Evolutionary conservation across 495 filamentous ascomycete genomes (phyloP).

Genomic region (Tricharina praecox): DNA sequence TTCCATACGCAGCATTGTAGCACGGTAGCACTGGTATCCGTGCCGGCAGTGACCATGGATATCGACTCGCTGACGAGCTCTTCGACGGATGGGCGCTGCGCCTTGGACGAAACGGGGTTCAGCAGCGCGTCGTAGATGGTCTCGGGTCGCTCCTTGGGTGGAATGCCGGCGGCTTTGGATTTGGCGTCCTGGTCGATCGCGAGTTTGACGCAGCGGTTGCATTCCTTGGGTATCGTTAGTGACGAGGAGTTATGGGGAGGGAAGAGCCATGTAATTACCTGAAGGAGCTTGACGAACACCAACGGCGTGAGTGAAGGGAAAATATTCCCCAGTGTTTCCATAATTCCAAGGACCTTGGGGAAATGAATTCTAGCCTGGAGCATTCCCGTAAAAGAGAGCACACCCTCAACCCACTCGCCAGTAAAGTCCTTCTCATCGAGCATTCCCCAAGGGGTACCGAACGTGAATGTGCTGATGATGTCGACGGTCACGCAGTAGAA

Average conservation of each 20-base stretch:
- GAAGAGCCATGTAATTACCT: background rate
- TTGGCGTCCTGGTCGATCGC: background rate
- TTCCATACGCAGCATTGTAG: conserved; percentile 3
- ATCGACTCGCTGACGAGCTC: conserved; percentile 12
- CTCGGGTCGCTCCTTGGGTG: background rate
- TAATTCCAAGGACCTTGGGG: background rate
- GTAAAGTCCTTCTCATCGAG: conserved; percentile 7
- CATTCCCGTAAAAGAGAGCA: background rate
- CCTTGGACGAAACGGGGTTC: background rate
- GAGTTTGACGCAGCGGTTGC: background rate
- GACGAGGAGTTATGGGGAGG: background rate
- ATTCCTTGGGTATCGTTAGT: background rate
- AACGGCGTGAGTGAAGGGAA: background rate
- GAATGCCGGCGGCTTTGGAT: background rate
- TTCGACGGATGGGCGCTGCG: background rate
- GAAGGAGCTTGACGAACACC: background rate
- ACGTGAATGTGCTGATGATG: conserved; percentile 9
- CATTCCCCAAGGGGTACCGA: conserved; percentile 9
- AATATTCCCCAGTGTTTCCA: background rate
- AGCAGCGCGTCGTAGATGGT: background rate
- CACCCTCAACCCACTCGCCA: background rate
- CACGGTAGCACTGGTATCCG: conserved; percentile 7
- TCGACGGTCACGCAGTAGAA: conserved; percentile 2
- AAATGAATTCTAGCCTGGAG: background rate
- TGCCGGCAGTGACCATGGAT: conserved; percentile 7